Base-by-base conservation (phyloP, 164 flowering plant species). In the Kingdonia uniflora region DNA sequence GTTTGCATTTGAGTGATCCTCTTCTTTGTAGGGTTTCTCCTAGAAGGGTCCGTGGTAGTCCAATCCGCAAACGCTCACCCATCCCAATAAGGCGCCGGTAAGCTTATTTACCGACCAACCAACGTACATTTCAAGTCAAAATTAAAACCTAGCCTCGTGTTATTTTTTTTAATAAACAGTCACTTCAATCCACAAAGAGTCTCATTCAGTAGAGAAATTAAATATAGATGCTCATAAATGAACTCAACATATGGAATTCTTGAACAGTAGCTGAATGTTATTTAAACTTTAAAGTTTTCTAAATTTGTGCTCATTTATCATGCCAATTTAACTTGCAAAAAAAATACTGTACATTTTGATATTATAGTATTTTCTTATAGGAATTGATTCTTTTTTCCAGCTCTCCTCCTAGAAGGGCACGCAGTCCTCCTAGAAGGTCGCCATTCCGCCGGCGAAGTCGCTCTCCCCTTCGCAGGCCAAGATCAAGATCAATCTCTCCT, bases 371-470 rank as follows among this genome's bases (percentile, higher is more conserved):
- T 37, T n/a, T 51, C n/a, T 13, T 14, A 15, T 37, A 22, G 3
- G 19, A 37, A 2, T 7, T 39, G 25, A 24, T 42, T 26, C 38
- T 59, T 23, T 58, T 37, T 11, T 64, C 51, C 75, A 86, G 97
- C 17, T 76, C 97, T 56, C 94, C 92, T 52, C 95, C 84, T 12
- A 76, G 95, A 69, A 71, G 97, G 48, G 72, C 70, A 45, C 87
- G 96, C 23, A 82, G 86, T 42, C 91, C 86, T 42, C 91, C 85
- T 21, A 80, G 95, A 68, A 81, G 95, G 65, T 89, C 99, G 65
- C 90, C 99, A 35, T 24, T 79, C 38, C 97, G 85, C 40, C 74
- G 97, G 24, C 90, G 95, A 19, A 84, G 84, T 62, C 96, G 97
- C 61, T 86, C 97, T 44, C 99, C 97, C 41, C 51, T 84, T 57